Conservation (phyloP, 257 asterid genomes). For the Penstemon barbatus region DNA sequence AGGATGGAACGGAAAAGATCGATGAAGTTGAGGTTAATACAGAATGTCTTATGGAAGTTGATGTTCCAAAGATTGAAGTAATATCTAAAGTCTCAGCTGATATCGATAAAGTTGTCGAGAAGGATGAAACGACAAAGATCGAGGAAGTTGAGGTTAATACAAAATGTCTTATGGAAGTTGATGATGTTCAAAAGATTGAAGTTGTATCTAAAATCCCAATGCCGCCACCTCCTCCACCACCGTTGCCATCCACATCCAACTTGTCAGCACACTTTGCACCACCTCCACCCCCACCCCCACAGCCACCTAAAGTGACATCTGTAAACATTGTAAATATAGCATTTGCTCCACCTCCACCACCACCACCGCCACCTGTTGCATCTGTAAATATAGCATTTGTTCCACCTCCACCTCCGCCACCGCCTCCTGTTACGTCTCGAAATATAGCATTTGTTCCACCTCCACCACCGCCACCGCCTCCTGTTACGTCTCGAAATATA, state of each 20-base stretch:
- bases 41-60: slow-evolving; percentile 34
- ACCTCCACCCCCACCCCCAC: slow-evolving; percentile 32
- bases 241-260: not conserved
- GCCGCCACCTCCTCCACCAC: slow-evolving; percentile 23
- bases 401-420: slow-evolving; percentile 39
- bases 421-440: slow-evolving; percentile 20
- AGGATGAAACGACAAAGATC: slow-evolving; percentile 29
- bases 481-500: not conserved
- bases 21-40: slow-evolving; percentile 32
- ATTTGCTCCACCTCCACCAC: slow-evolving; percentile 21
- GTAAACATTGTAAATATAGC: not conserved
- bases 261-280: slow-evolving; percentile 15
- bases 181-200: slow-evolving; percentile 11
- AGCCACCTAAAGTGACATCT: slow-evolving; percentile 25
- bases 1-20: slow-evolving; percentile 32
- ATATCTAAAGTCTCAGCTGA: not conserved
- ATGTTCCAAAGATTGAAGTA: slow-evolving; percentile 26
- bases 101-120: slow-evolving; percentile 28
- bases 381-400: slow-evolving; percentile 8
- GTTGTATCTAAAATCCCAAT: slow-evolving; percentile 19
- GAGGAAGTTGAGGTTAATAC: slow-evolving; percentile 22
- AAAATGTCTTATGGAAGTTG: slow-evolving; percentile 28
- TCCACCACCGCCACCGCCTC: slow-evolving; percentile 30
- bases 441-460: slow-evolving; percentile 24
- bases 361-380: slow-evolving; percentile 14